Evolutionary conservation across 2,329 filamentous ascomycete species (phyloP).

Genomic region (Fusarium sp.): DNA sequence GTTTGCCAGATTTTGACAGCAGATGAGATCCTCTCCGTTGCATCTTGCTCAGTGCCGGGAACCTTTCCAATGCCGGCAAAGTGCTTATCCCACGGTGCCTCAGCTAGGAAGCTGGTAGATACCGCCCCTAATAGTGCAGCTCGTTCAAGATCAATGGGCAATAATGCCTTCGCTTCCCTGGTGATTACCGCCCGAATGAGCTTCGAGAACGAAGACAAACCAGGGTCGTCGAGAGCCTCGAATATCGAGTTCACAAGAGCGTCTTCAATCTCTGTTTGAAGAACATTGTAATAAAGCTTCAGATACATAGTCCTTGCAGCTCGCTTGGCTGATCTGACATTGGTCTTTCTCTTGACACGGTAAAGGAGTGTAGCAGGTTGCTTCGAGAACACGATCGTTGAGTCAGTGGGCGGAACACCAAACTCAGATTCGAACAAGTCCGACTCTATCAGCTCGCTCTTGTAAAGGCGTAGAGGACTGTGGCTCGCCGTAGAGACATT

Average conservation of each 20-base stretch:
- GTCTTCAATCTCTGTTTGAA: constrained; percentile 77
- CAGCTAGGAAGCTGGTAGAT: constrained; percentile 59
- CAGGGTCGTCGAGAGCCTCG: constrained; percentile 53
- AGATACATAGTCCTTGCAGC: constrained; percentile 68
- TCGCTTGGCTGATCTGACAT: constrained; percentile 48
- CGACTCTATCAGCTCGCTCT: constrained; percentile 76
- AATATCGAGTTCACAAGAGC: constrained; percentile 59
- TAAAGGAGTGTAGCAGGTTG: constrained; percentile 86
- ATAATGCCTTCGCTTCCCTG: constrained; percentile 57
- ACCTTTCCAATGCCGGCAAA: constrained; percentile 62
- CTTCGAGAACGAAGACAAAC: constrained; percentile 59
- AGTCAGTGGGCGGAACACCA: constrained; percentile 62
- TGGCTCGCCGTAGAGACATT: constrained; percentile 84
- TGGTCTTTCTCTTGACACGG: constrained; percentile 72
- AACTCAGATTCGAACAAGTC: constrained; percentile 74
- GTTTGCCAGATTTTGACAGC: constrained; percentile 51
- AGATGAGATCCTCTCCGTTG: constrained; percentile 40
- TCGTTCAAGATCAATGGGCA: constrained; percentile 65
- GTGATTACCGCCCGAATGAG: constrained; percentile 59
- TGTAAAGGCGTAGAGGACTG: constrained; percentile 79
- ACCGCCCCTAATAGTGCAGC: constrained; percentile 65
- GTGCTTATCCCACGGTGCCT: constrained; percentile 59
- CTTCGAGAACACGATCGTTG: constrained; percentile 77
- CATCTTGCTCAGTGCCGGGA: constrained; percentile 50
- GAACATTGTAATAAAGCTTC: constrained; percentile 77